Evolutionary conservation across 768 basidiomycete genomes (phyloP).

Genomic region (Exidia glandulosa): DNA sequence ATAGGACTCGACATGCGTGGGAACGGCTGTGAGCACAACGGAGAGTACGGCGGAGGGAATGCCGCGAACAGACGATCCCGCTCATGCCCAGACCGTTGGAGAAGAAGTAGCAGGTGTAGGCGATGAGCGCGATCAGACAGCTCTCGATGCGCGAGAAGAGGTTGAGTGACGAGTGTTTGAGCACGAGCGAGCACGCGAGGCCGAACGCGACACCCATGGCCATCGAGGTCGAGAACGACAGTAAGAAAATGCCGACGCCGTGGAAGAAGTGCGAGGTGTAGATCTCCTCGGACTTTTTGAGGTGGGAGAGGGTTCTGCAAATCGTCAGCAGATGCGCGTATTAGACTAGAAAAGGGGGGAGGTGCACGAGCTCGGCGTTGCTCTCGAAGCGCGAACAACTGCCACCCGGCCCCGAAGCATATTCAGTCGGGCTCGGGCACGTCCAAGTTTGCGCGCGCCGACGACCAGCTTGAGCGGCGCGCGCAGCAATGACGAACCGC

Average conservation of each 20-base stretch:
- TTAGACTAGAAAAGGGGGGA: no score
- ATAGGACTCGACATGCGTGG: no score
- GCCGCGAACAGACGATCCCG: slow-evolving; percentile 93
- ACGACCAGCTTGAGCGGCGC: no score
- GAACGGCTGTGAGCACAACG: no score
- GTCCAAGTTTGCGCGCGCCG: no score
- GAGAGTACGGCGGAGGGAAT: no score
- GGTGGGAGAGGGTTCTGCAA: slow-evolving; percentile 85
- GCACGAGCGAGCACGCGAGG: slow-evolving; percentile 77
- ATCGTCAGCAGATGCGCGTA: no score
- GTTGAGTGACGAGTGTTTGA: slow-evolving; percentile 86
- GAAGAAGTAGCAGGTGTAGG: slow-evolving; percentile 98
- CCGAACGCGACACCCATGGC: slow-evolving; percentile 87
- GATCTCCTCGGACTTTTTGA: slow-evolving; percentile 76
- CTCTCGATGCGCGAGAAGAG: slow-evolving; percentile 91
- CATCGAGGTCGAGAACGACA: slow-evolving; percentile 93
- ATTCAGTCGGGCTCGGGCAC: no score
- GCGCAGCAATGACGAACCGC: no score
- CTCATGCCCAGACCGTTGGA: slow-evolving; percentile 92
- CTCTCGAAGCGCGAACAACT: no score
- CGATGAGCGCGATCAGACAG: slow-evolving; percentile 88
- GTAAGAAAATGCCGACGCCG: slow-evolving; percentile 93
- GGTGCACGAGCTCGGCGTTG: no score
- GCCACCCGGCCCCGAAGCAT: no score
- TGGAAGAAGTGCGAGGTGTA: slow-evolving; percentile 84